Percentiles rank a stretch among this genome's conserved stretches.
Evolutionary conservation across 129 eudicot genomes (phyloP).

Genomic region (Escallonia rubra): DNA sequence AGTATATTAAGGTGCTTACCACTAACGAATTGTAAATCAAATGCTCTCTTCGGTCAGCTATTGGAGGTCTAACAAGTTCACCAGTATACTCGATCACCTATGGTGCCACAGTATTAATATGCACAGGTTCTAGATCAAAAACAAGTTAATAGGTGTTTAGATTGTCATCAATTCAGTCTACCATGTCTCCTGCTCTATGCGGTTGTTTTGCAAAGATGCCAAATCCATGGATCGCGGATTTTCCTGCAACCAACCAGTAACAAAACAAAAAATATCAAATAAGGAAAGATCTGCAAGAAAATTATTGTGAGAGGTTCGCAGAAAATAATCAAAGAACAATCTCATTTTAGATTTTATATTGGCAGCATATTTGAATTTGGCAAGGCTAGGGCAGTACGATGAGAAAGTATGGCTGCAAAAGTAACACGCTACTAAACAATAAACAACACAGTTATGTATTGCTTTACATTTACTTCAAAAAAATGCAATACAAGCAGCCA

Average conservation of each 20-base stretch:
- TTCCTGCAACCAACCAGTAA: constrained; percentile 42
- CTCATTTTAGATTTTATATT: too few relatives aligned
- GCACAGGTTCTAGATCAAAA: neutral
- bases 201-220: constrained; percentile 89
- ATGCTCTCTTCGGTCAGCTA: constrained; percentile 97
- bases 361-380: too few relatives aligned
- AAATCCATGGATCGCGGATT: constrained; percentile 93
- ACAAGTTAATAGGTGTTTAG: neutral
- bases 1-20: constrained; percentile 39
- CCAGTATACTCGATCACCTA: constrained; percentile 97
- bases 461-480: too few relatives aligned
- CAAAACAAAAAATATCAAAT: neutral
- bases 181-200: constrained; percentile 99
- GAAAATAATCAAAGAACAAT: neutral
- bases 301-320: too few relatives aligned
- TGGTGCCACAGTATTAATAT: constrained; percentile 2
- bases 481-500: too few relatives aligned
- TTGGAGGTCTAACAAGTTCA: constrained; percentile 80
- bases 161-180: constrained; percentile 14
- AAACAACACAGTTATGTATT: too few relatives aligned
- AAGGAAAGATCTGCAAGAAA: neutral
- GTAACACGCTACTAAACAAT: too few relatives aligned
- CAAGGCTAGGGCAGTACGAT: too few relatives aligned
- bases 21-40: constrained; percentile 88
- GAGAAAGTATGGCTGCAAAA: too few relatives aligned